phyloP scores from a whole-genome alignment of 164 flowering plant species.

The Nymphaea colorata region DNA sequence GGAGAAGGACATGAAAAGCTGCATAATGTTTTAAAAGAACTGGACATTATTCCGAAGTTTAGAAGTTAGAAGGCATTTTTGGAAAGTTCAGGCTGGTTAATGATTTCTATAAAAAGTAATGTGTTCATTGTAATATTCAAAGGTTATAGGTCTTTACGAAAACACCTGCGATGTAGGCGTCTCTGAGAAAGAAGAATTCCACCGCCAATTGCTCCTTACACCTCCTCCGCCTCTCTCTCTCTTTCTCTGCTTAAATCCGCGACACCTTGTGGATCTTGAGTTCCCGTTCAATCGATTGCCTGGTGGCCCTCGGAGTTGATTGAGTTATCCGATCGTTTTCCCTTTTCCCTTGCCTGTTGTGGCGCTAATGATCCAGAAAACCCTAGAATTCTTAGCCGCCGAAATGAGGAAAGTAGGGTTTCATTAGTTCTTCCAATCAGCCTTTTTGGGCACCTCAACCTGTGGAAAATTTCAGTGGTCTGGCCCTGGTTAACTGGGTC shows the following conservation, averaged over 20 bases:
- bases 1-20: no score
- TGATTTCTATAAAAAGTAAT: no score
- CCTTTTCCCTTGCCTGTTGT: neutral
- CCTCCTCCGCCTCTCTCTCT: neutral
- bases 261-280: neutral
- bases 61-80: no score
- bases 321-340: neutral
- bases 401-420: neutral
- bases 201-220: no score
- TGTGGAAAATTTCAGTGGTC: neutral
- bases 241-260: neutral
- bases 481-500: neutral
- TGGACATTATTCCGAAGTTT: no score
- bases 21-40: no score
- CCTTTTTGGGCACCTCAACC: neutral
- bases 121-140: no score
- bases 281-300: neutral
- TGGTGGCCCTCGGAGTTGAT: no score
- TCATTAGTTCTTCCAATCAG: neutral
- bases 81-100: no score
- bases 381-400: neutral
- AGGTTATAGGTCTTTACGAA: no score
- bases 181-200: no score
- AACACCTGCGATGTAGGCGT: no score
- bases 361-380: neutral